These are phyloP conservation scores for Luzula sylvatica DNA, from an alignment of 176 grass and related monocot genomes.

Conservation along the genomic window DNA sequence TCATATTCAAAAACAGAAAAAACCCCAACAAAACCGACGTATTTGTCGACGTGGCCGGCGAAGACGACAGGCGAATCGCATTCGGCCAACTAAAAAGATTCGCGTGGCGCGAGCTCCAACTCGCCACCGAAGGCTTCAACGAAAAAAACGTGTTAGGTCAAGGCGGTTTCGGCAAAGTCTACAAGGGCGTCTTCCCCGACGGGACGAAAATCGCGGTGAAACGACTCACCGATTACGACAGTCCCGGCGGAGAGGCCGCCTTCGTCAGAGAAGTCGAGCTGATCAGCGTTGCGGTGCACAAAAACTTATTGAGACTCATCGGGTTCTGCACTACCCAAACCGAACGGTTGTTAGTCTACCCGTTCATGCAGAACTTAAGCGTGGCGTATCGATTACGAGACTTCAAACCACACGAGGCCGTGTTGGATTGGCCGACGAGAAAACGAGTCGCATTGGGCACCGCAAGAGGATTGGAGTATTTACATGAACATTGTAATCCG, in stretches of 20 bases:
- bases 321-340: slow-evolving; percentile 94
- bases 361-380: slow-evolving; percentile 96
- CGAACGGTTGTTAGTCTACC: slow-evolving; percentile 92
- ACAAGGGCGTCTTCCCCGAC: slow-evolving; percentile 90
- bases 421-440: slow-evolving; percentile 71
- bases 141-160: slow-evolving; percentile 97
- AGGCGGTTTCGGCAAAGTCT: slow-evolving; percentile 98
- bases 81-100: slow-evolving; percentile 98
- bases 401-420: slow-evolving; percentile 78
- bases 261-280: slow-evolving; percentile 96
- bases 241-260: slow-evolving; percentile 86
- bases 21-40: slow-evolving; percentile 44
- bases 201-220: slow-evolving; percentile 97
- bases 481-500: slow-evolving; percentile 94
- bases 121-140: slow-evolving; percentile 73
- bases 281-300: slow-evolving; percentile 96
- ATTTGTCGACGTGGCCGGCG: slow-evolving; percentile 98
- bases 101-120: slow-evolving; percentile 80
- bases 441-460: slow-evolving; percentile 92
- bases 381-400: slow-evolving; percentile 95
- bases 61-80: slow-evolving; percentile 88
- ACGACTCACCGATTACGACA: slow-evolving; percentile 84
- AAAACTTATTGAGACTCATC: slow-evolving; percentile 88
- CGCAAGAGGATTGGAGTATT: slow-evolving; percentile 81
- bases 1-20: slow-evolving; percentile 63